Conservation (phyloP, 768 basidiomycete species). For the Hebeloma cylindrosporum region DNA sequence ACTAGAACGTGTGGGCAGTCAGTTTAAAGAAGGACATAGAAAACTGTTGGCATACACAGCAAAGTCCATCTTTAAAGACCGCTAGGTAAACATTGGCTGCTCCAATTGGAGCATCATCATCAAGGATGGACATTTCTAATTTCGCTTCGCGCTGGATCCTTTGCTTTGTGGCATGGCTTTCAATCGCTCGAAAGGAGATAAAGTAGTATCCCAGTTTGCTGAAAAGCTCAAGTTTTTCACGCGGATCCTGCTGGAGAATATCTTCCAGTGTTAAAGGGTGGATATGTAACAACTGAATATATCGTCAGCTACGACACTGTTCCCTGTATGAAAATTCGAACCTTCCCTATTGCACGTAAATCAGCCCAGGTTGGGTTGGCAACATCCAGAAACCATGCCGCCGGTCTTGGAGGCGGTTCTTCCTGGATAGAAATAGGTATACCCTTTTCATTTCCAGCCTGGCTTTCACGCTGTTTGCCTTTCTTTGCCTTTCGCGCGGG, state of each 20-base stretch:
- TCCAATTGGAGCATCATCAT: slow-evolving; percentile 52
- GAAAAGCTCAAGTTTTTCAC: slow-evolving; percentile 90
- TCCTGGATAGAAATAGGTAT: slow-evolving; percentile 16
- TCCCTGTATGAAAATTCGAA: no score
- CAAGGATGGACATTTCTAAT: no score
- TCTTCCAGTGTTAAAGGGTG: slow-evolving; percentile 95
- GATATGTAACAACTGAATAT: slow-evolving; percentile 69
- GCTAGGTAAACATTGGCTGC: slow-evolving; percentile 88
- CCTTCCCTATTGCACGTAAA: slow-evolving; percentile 83
- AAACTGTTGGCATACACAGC: slow-evolving; percentile 52
- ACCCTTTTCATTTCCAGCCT: background rate
- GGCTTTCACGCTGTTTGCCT: slow-evolving; percentile 48
- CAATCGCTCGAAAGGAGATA: slow-evolving; percentile 81
- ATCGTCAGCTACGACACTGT: background rate
- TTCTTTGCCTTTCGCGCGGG: slow-evolving; percentile 37
- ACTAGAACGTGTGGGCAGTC: slow-evolving; percentile 44
- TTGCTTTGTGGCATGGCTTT: slow-evolving; percentile 48
- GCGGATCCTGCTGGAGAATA: slow-evolving; percentile 85
- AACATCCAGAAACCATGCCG: slow-evolving; percentile 91
- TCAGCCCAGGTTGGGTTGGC: slow-evolving; percentile 87
- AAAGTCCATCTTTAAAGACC: slow-evolving; percentile 87
- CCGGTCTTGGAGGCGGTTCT: slow-evolving; percentile 31
- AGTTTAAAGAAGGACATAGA: slow-evolving; percentile 5
- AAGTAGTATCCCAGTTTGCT: slow-evolving; percentile 91
- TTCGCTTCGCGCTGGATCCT: slow-evolving; percentile 34